A percentile compares a stretch with the other conserved stretches of the same genome.
Conservation (phyloP, 2,329 filamentous ascomycete species). For the Sordariomycetes sp. region DNA sequence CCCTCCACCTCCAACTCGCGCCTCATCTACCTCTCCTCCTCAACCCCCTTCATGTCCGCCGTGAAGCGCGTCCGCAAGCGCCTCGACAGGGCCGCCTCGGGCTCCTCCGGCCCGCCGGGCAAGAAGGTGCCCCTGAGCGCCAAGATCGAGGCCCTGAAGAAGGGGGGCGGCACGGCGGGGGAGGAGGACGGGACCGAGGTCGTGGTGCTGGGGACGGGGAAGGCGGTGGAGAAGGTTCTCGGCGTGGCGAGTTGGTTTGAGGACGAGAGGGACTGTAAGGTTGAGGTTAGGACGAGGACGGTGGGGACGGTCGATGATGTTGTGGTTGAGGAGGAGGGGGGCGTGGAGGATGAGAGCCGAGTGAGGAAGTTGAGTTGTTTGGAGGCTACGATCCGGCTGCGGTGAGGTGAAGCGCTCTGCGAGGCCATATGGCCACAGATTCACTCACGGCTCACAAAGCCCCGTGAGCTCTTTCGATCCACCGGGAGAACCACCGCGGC, state of each 20-base stretch:
- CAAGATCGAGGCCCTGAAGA: constrained; percentile 31
- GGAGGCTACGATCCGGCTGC: constrained; percentile 35
- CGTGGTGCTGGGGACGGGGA: constrained; percentile 52
- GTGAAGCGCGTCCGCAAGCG: constrained; percentile 55
- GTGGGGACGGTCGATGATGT: constrained; percentile 60
- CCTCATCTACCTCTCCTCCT: constrained; percentile 54
- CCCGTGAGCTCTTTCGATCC: too few species aligned
- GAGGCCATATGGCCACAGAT: not conserved
- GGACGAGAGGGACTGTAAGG: constrained; percentile 45
- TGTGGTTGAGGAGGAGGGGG: constrained; percentile 23
- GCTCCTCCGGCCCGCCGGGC: constrained; percentile 4
- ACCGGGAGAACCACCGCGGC: not conserved
- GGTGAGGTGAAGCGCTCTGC: constrained; percentile 20
- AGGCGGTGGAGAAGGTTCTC: constrained; percentile 53
- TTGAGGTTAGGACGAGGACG: constrained; percentile 51
- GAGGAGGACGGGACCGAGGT: constrained; percentile 29
- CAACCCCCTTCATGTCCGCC: constrained; percentile 57
- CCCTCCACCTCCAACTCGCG: constrained; percentile 30
- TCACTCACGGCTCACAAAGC: not conserved
- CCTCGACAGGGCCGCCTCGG: constrained; percentile 41
- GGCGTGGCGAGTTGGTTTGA: constrained; percentile 55
- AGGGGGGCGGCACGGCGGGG: constrained; percentile 13
- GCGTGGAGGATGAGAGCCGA: constrained; percentile 25
- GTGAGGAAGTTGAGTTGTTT: constrained; percentile 39
- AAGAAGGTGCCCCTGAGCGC: constrained; percentile 33